phyloP scores from a whole-genome alignment of 768 basidiomycete species.

The Coprinopsis sp. region DNA sequence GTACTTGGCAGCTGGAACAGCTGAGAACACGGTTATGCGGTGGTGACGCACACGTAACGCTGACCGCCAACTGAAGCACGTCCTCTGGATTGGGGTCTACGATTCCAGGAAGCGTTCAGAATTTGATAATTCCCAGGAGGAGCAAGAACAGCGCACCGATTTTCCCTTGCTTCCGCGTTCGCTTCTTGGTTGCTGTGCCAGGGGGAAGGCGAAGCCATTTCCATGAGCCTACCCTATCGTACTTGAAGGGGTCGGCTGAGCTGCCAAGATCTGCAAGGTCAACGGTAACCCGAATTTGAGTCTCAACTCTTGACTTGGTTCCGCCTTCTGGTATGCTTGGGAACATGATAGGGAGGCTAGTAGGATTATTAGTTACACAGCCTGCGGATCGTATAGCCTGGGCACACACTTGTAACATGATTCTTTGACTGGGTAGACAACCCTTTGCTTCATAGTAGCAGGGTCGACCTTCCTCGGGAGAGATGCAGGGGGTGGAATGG shows the following conservation, averaged over 20 bases:
- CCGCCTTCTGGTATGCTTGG: conserved; percentile 80
- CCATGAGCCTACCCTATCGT: conserved; percentile 85
- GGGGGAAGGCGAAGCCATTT: conserved; percentile 79
- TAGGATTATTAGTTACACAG: conserved; percentile 11
- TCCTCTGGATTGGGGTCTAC: conserved; percentile 66
- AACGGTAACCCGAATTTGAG: conserved; percentile 82
- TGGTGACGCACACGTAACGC: conserved; percentile 76
- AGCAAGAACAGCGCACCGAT: conserved; percentile 47
- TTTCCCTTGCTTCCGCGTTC: conserved; percentile 80
- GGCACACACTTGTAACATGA: conserved; percentile 67
- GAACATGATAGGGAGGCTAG: conserved; percentile 74
- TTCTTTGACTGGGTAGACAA: conserved; percentile 70
- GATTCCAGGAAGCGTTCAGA: conserved; percentile 11
- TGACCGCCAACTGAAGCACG: conserved; percentile 65
- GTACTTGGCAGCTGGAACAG: conserved; percentile 83
- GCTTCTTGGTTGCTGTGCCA: conserved; percentile 79
- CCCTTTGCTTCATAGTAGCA: conserved; percentile 45
- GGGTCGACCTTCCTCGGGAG: conserved; percentile 53
- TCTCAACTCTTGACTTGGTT: conserved; percentile 92
- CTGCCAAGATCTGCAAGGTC: conserved; percentile 71
- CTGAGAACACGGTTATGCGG: conserved; percentile 74
- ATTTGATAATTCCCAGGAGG: background rate
- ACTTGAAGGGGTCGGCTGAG: conserved; percentile 55
- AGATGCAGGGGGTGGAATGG: conserved; percentile 63
- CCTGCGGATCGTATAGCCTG: conserved; percentile 6